phyloP scores from a whole-genome alignment of 768 basidiomycete genomes.

The Rhodotorula sphaerocarpa region DNA sequence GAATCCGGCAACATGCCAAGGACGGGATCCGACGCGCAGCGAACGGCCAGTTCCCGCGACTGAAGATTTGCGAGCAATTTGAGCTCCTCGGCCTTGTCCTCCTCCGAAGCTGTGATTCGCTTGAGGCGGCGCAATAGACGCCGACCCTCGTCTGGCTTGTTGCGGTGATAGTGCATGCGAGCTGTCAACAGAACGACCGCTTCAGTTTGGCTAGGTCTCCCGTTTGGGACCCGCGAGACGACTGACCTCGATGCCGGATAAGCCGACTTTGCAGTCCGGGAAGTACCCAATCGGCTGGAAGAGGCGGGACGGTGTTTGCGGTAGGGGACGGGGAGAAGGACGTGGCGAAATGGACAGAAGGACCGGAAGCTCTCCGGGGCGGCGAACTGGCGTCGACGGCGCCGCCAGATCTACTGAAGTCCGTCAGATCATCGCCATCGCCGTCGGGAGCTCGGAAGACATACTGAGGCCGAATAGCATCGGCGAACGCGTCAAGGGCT shows the following conservation, averaged over 20 bases:
- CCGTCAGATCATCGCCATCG: too few relatives aligned
- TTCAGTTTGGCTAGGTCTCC: too few relatives aligned
- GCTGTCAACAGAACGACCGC: neutral
- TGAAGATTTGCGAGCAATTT: conserved; percentile 68
- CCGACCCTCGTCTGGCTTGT: conserved; percentile 41
- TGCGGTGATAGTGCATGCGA: conserved; percentile 42
- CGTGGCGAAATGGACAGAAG: conserved; percentile 1
- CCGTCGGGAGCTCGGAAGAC: too few relatives aligned
- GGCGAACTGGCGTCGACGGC: too few relatives aligned
- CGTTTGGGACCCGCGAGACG: conserved; percentile 51
- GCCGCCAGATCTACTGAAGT: too few relatives aligned
- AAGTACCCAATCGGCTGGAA: conserved; percentile 8
- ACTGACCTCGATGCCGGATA: conserved; percentile 24
- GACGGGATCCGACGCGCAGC: conserved; percentile 78
- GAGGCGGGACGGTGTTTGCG: too few relatives aligned
- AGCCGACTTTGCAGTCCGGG: conserved; percentile 18
- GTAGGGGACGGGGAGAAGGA: conserved; percentile 1
- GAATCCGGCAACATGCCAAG: conserved; percentile 84
- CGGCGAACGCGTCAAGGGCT: too few relatives aligned
- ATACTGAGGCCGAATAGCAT: too few relatives aligned
- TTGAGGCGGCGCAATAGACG: conserved; percentile 50
- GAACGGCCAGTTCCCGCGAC: conserved; percentile 65
- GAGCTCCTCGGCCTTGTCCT: conserved; percentile 67
- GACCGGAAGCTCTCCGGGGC: neutral
- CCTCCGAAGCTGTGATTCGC: conserved; percentile 52